Evolutionary conservation across 805 yeast species (phyloP), one percentile per base, ranked within the genome.

Genomic region (Kluyveromyces siamensis): DNA sequence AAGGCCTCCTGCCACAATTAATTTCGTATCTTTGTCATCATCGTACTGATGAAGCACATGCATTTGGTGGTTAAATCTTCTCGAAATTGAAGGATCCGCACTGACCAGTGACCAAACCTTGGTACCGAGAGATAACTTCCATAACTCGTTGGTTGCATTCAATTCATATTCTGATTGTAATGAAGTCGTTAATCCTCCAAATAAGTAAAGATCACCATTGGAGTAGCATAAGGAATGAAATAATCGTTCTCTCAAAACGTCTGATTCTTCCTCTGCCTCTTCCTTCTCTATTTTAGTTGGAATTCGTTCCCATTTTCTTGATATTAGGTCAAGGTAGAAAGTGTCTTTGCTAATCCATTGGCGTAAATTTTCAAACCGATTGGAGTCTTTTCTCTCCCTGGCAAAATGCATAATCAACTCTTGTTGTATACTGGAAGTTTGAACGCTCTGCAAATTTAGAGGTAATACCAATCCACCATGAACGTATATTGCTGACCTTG

Each of bases 381-480:
- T 48, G n/a, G 55, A 50, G 14, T 46, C 60, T 51, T 53, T 43
- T 47, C 57, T 57, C 21, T 54, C 51, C 37, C 58, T 59, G 3
- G 61, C 60, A 46, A 66, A 62, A 48, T 62, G 60, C 41, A 65
- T 57, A 55, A 50, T 63, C 53, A 79, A 71, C n/a, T 67, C 68
- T 14, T 57, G 50, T 44, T 67, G 59, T 33, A 81, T 61, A 27
- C 70, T 72, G 2, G 60, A 58, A 17, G 74, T 60, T 11, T 75
- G 67, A 27, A 73, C 66, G 2, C 68, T 57, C 3, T 65, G 55
- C 37, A 82, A 57, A 43, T 76, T 76, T 16, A 84, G 57, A 1
- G 83, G 84, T 9, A 80, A 63, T 0, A 80, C 75, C 16, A 82
- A 65, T 0, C 93, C 93, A n/a, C 90, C 91, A 60, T 71, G 78